Conservation (phyloP, 2,329 filamentous ascomycete genomes). For the Drechslerella dactyloides region DNA sequence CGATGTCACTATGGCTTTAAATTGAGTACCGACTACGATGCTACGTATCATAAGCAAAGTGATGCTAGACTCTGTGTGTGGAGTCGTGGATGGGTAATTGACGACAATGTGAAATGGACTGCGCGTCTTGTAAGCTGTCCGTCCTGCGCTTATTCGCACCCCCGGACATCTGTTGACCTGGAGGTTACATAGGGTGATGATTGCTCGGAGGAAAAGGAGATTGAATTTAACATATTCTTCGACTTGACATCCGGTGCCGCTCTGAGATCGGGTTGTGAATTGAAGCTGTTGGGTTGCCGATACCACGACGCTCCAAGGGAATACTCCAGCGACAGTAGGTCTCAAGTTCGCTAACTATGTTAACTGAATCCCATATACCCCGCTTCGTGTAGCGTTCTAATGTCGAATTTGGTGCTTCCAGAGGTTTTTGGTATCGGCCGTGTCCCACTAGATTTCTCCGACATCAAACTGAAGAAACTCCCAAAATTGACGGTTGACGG, state of each 20-base stretch:
- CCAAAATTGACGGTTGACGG: constrained; percentile 16
- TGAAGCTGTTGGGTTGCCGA: constrained; percentile 14
- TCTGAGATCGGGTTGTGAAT: background rate
- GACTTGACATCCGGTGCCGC: background rate
- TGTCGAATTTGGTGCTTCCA: background rate
- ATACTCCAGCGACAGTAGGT: constrained; percentile 16
- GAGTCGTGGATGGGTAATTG: constrained; percentile 2
- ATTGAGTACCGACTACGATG: constrained; percentile 2
- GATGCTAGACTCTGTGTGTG: constrained; percentile 11
- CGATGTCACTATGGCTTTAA: constrained; percentile 38
- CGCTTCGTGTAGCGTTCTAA: background rate
- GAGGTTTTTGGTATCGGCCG: constrained; percentile 19
- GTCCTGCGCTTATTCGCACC: background rate
- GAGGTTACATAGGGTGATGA: constrained; percentile 6
- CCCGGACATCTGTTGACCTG: too few relatives aligned
- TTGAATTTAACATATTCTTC: constrained; percentile 10
- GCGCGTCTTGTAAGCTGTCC: constrained; percentile 15
- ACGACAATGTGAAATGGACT: constrained; percentile 30
- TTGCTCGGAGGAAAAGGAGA: constrained; percentile 16
- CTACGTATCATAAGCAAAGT: constrained; percentile 10
- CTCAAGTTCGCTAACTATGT: background rate
- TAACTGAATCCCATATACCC: too few relatives aligned
- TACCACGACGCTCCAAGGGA: constrained; percentile 18
- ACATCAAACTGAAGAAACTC: constrained; percentile 7
- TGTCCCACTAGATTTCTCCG: constrained; percentile 24